phyloP scores from a whole-genome alignment of 202 grass and related monocot species.

The Schoenoplectus triqueter region DNA sequence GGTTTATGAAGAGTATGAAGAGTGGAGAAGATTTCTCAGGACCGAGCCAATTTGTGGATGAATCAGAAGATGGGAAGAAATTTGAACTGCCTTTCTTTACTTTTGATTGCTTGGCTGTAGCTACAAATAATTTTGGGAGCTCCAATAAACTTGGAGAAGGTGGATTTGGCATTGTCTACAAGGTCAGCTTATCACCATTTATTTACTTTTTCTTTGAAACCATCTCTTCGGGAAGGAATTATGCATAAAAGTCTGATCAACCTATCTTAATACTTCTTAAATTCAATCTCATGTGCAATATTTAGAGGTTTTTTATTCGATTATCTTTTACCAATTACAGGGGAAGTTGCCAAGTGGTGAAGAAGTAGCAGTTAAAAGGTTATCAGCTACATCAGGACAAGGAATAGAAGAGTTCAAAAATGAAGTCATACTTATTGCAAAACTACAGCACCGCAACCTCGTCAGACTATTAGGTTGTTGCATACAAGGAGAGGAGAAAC shows the following conservation, averaged over 20 bases:
- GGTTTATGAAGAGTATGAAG: constrained; percentile 40
- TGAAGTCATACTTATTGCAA: constrained; percentile 92
- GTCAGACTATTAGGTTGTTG: constrained; percentile 83
- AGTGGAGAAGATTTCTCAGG: constrained; percentile 56
- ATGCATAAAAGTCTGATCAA: not conserved
- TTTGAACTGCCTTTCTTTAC: constrained; percentile 66
- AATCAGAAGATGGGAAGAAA: constrained; percentile 60
- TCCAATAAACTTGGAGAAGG: constrained; percentile 75
- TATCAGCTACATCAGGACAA: constrained; percentile 77
- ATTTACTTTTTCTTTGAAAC: not conserved
- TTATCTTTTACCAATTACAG: constrained; percentile 43
- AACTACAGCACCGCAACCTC: constrained; percentile 89
- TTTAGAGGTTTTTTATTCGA: constrained; percentile 11
- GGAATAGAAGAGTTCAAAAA: constrained; percentile 93
- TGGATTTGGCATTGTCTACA: constrained; percentile 81
- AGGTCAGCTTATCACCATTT: constrained; percentile 43
- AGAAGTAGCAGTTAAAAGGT: constrained; percentile 87
- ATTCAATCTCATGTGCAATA: not conserved
- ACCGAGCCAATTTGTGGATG: constrained; percentile 48
- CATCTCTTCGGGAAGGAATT: not conserved
- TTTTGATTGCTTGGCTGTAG: constrained; percentile 57
- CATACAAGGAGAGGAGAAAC: constrained; percentile 82
- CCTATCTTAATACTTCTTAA: not conserved
- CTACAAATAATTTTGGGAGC: constrained; percentile 69
- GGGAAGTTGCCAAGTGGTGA: constrained; percentile 64